phyloP scores from a whole-genome alignment of 2,329 filamentous ascomycete species.

The Apiospora aurea region DNA sequence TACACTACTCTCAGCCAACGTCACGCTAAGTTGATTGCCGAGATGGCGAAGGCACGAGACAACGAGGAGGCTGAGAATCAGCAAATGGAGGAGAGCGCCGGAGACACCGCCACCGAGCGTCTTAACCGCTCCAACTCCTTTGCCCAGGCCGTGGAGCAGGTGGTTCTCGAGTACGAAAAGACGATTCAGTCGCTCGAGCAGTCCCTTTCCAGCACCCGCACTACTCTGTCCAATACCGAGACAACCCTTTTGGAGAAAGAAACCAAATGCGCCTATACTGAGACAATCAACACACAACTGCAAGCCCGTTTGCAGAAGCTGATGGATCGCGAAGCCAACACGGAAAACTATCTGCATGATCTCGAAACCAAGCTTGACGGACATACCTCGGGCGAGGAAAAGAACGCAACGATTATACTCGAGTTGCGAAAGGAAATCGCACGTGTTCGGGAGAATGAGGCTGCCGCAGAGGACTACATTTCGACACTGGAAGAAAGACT shows the following conservation, averaged over 20 bases:
- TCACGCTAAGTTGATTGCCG: slow-evolving; percentile 93
- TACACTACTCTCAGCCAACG: slow-evolving; percentile 90
- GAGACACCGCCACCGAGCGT: slow-evolving; percentile 83
- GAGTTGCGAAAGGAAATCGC: slow-evolving; percentile 92
- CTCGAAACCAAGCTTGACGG: slow-evolving; percentile 90
- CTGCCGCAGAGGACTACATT: slow-evolving; percentile 93
- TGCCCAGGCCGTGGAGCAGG: slow-evolving; percentile 92
- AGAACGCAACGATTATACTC: slow-evolving; percentile 82
- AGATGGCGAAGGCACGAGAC: slow-evolving; percentile 87
- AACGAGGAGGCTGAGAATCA: slow-evolving; percentile 67
- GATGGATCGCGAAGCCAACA: slow-evolving; percentile 88
- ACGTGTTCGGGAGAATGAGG: slow-evolving; percentile 87
- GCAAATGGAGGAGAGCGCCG: slow-evolving; percentile 67
- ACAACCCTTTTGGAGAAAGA: slow-evolving; percentile 90
- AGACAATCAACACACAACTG: slow-evolving; percentile 90
- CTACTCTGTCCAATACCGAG: slow-evolving; percentile 83
- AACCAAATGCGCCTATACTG: slow-evolving; percentile 89
- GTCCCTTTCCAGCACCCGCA: slow-evolving; percentile 86
- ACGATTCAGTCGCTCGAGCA: slow-evolving; percentile 94
- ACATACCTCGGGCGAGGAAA: slow-evolving; percentile 90
- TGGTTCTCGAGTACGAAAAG: slow-evolving; percentile 97
- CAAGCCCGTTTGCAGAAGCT: slow-evolving; percentile 91
- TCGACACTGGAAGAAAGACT: slow-evolving; percentile 94
- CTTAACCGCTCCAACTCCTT: slow-evolving; percentile 96
- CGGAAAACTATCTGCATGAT: slow-evolving; percentile 91